Evolutionary conservation across 495 filamentous ascomycete genomes (phyloP).

Genomic region (Polyplosphaeria fusca): DNA sequence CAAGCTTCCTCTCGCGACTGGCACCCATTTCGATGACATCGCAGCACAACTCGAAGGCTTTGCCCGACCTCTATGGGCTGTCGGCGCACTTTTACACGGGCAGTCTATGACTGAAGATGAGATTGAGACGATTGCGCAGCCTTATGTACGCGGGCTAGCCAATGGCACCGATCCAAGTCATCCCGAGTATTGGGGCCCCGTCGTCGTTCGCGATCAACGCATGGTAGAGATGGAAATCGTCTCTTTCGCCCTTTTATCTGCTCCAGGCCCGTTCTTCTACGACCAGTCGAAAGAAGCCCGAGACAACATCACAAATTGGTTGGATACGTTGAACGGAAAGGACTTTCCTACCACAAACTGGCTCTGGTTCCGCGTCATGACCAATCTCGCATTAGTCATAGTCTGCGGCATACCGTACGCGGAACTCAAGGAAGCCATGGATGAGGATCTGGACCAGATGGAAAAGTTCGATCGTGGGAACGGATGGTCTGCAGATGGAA

Average conservation of each 20-base stretch:
- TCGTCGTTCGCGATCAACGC: slow-evolving; percentile 15
- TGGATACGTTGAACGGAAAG: slow-evolving; percentile 16
- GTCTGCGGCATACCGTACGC: slow-evolving; percentile 15
- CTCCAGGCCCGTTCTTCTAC: slow-evolving; percentile 14
- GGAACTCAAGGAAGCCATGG: slow-evolving; percentile 9
- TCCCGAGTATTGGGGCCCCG: slow-evolving; percentile 21
- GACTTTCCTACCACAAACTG: slow-evolving; percentile 21
- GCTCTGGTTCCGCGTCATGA: slow-evolving; percentile 25
- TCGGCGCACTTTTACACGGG: slow-evolving; percentile 9
- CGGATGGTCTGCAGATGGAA: slow-evolving; percentile 18
- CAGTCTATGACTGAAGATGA: slow-evolving; percentile 1
- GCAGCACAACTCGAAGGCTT: slow-evolving; percentile 24
- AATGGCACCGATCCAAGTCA: slow-evolving; percentile 20
- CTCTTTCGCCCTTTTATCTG: slow-evolving; percentile 16
- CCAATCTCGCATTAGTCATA: slow-evolving; percentile 15
- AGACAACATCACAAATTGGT: slow-evolving; percentile 11
- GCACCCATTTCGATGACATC: slow-evolving; percentile 23
- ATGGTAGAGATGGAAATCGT: slow-evolving; percentile 28
- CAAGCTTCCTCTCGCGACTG: slow-evolving; percentile 9
- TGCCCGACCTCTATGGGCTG: slow-evolving; percentile 19
- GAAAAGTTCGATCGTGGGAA: slow-evolving; percentile 12
- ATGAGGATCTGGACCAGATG: slow-evolving; percentile 13
- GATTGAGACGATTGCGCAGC: background rate
- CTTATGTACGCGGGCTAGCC: slow-evolving; percentile 13
- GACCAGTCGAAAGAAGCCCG: background rate